Evolutionary conservation across 2,329 filamentous ascomycete genomes (phyloP), one percentile per base, ranked within the genome.

Genomic region (Ophioceras dolichostomum): DNA sequence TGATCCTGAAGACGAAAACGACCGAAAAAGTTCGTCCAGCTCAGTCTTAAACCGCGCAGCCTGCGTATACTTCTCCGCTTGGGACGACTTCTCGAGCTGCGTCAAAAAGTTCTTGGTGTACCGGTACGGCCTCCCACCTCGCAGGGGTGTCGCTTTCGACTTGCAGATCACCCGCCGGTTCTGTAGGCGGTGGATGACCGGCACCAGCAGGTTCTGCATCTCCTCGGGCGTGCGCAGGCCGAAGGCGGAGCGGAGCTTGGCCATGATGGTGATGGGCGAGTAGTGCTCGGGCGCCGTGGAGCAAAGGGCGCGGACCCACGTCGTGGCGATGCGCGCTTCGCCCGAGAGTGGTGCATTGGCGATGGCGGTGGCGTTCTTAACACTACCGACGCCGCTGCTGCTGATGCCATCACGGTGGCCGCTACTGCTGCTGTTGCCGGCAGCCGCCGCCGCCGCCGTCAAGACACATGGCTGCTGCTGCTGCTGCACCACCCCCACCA

Each of bases 271-370:
- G 13, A 64, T 59, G 19, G 55, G 63, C 32, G 56, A 67, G 49
- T 63, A 81, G 43, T 56, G 60, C 17, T 60, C 56, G 18, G 64
- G 58, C 0, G 63, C 59, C 2, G 74, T 78, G 32, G 67, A 63
- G 40, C 72, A 76, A 3, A 76, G 58, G 1, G 74, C 70, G 34
- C 73, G 66, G 35, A 76, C 63, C 73, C 73, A 79, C 0, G 74
- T 75, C 41, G 63, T 67, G 5, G 70, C 70, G 16, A 73, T 57
- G 2, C 39, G 31, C 5, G 50, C 43, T 20, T 53, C 50, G 5
- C 44, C 33, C 4, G 32, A 39, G n/a, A 32, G 30, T 17, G 14
- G 22, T n/a, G n/a, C n/a, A n/a, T n/a, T n/a, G n/a, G n/a, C n/a
- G n/a, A n/a, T n/a, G n/a, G n/a, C n/a, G n/a, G n/a, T n/a, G n/a